Conservation (phyloP, 441 rosid species). For the Macaranga tanarius region DNA sequence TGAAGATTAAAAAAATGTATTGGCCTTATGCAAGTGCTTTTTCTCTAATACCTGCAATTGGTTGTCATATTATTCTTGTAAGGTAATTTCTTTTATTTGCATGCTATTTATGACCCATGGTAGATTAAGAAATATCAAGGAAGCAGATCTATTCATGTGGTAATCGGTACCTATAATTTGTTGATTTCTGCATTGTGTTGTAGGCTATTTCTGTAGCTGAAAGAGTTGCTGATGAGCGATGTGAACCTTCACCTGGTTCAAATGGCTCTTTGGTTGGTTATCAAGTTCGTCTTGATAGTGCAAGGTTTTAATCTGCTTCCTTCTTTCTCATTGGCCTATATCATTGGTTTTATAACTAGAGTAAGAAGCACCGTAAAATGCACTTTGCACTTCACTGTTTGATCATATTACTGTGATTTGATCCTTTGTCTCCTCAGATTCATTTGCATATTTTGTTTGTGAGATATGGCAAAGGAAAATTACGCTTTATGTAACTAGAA, state of each 20-base stretch:
- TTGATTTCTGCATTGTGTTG: conserved; percentile 25
- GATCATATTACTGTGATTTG: neutral
- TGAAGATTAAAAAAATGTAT: neutral
- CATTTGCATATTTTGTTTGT: neutral
- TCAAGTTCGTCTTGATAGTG: conserved; percentile 98
- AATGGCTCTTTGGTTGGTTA: conserved; percentile 88
- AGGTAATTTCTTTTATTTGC: neutral
- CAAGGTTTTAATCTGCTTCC: conserved; percentile 52
- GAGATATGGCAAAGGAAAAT: neutral
- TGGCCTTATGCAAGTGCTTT: neutral
- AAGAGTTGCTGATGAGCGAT: conserved; percentile 95
- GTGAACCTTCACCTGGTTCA: conserved; percentile 84
- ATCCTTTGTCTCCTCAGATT: conserved; percentile 1
- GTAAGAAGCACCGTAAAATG: neutral
- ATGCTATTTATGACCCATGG: neutral
- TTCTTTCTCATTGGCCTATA: conserved; percentile 2
- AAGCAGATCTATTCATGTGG: neutral
- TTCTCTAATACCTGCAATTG: neutral
- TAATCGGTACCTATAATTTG: neutral
- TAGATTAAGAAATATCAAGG: neutral
- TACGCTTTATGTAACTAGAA: neutral
- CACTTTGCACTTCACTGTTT: neutral
- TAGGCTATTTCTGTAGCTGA: conserved; percentile 98
- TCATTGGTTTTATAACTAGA: neutral
- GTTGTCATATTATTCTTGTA: conserved; percentile 6